Evolutionary conservation across 768 basidiomycete species (phyloP).

Genomic region (Xerocomus brunneocitrinus): DNA sequence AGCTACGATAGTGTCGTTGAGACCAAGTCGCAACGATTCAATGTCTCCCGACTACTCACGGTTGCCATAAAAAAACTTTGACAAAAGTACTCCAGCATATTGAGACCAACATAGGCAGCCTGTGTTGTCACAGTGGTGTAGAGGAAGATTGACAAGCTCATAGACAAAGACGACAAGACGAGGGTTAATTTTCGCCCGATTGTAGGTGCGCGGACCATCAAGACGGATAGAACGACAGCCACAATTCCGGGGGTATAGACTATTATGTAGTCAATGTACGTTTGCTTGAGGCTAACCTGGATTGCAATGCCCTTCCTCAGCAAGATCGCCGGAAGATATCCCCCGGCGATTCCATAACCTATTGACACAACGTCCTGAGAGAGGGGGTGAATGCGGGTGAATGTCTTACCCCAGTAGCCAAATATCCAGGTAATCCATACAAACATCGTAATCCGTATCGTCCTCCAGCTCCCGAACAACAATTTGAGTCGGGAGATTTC

Average conservation of each 20-base stretch:
- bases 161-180: slow-evolving; percentile 9
- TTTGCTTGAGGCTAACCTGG: slow-evolving; percentile 3
- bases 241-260: slow-evolving; percentile 4
- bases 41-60: background rate
- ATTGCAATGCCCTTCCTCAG: slow-evolving; percentile 12
- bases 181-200: slow-evolving; percentile 17
- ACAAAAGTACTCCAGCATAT: slow-evolving; percentile 8
- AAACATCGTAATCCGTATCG: slow-evolving; percentile 6
- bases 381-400: background rate
- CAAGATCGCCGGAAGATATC: slow-evolving; percentile 11
- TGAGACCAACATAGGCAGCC: slow-evolving; percentile 9
- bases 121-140: slow-evolving; percentile 10
- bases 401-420: slow-evolving; percentile 7
- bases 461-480: slow-evolving; percentile 13
- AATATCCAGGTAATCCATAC: slow-evolving; percentile 17
- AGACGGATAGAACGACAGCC: background rate
- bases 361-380: background rate
- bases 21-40: background rate
- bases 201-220: slow-evolving; percentile 12
- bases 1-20: slow-evolving; percentile 1
- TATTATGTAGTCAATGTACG: slow-evolving; percentile 11
- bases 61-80: slow-evolving; percentile 7
- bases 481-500: slow-evolving; percentile 11
- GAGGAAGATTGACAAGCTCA: slow-evolving; percentile 7
- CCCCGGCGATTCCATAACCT: slow-evolving; percentile 1